Evolutionary conservation across 495 filamentous ascomycete genomes (phyloP).

Genomic region (Penicillium longicatenatum): DNA sequence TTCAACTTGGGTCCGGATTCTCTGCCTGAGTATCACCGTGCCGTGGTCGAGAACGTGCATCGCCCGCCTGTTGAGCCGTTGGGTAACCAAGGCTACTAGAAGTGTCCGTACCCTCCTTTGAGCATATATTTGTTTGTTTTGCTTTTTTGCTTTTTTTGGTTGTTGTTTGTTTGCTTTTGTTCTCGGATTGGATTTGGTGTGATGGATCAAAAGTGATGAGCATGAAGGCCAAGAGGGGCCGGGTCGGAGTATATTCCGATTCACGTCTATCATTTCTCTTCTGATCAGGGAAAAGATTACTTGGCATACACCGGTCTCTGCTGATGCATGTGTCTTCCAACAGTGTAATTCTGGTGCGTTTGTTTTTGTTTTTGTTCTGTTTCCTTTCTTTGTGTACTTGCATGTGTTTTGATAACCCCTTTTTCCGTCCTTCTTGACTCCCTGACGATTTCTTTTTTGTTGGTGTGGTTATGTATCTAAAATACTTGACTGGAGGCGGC

Average conservation of each 20-base stretch:
- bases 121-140: background rate
- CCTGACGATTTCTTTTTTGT: background rate
- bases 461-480: background rate
- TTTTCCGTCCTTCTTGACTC: background rate
- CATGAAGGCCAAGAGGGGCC: background rate
- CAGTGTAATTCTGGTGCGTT: background rate
- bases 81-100: constrained; percentile 28
- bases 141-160: background rate
- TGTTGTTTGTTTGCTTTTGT: background rate
- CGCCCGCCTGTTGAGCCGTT: constrained; percentile 29
- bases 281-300: background rate
- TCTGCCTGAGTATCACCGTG: constrained; percentile 24
- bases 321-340: constrained; percentile 3
- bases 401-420: background rate
- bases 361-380: background rate
- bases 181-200: background rate
- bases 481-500: background rate
- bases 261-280: background rate
- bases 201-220: background rate
- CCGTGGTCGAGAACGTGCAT: constrained; percentile 24
- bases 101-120: background rate
- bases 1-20: constrained; percentile 21
- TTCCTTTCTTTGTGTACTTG: constrained; percentile 1
- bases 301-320: background rate
- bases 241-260: background rate